Conservation (phyloP, 176 grass and related monocot genomes). For the Aegilops tauschii region DNA sequence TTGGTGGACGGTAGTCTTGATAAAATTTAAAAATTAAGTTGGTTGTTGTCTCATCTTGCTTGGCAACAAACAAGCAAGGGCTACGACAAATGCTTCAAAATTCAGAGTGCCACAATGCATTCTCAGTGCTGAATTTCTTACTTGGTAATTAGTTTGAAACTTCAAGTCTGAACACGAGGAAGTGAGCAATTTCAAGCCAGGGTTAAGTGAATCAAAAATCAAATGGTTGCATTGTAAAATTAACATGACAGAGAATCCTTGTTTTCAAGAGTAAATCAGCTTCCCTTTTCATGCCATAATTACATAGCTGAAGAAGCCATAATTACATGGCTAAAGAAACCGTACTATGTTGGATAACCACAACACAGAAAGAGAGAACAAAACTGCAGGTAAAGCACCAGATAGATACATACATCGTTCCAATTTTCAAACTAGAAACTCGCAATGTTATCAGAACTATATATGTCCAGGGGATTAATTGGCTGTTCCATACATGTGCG, state of each 20-base stretch:
- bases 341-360: neutral
- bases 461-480: neutral
- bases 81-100: neutral
- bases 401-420: neutral
- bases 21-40: neutral
- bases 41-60: neutral
- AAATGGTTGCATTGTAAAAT: neutral
- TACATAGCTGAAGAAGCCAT: neutral
- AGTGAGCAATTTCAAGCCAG: neutral
- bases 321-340: neutral
- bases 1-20: neutral
- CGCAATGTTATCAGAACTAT: neutral
- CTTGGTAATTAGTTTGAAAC: neutral
- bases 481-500: neutral
- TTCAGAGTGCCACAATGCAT: neutral
- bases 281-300: neutral
- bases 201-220: neutral
- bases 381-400: neutral
- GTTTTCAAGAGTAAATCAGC: neutral
- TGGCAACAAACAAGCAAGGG: conserved; percentile 10
- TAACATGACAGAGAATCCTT: neutral
- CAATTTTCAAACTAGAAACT: neutral
- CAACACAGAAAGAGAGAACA: no score
- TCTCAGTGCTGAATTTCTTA: neutral
- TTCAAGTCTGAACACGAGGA: neutral